Evolutionary conservation across 2,329 filamentous ascomycete species (phyloP).

Genomic region (Fonsecaea nubica): DNA sequence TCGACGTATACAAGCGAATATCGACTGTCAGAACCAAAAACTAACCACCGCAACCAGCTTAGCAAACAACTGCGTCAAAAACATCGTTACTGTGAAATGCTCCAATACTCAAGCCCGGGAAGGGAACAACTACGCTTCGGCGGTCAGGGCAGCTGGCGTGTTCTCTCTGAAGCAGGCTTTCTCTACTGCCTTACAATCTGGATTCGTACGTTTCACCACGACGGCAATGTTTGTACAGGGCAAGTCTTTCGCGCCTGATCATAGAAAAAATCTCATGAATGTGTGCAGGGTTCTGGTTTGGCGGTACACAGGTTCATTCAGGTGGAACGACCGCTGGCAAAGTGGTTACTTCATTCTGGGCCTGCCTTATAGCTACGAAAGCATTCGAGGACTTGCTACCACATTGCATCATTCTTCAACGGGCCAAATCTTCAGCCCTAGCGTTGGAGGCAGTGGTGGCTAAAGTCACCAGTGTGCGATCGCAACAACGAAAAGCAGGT

Average conservation of each 20-base stretch:
- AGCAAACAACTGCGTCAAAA: constrained; percentile 70
- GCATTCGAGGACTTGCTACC: constrained; percentile 76
- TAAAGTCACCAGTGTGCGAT: constrained; percentile 40
- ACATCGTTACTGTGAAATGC: constrained; percentile 85
- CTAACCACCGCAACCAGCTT: constrained; percentile 75
- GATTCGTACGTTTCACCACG: constrained; percentile 74
- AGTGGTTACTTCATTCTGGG: constrained; percentile 84
- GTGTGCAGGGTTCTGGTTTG: constrained; percentile 79
- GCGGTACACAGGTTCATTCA: constrained; percentile 69
- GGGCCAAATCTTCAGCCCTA: constrained; percentile 76
- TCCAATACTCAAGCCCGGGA: constrained; percentile 79
- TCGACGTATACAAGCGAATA: constrained; percentile 66
- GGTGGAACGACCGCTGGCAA: constrained; percentile 67
- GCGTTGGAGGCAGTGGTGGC: constrained; percentile 61
- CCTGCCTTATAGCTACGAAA: constrained; percentile 76
- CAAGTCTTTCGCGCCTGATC: constrained; percentile 19
- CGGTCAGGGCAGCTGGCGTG: constrained; percentile 64
- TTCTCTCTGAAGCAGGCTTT: constrained; percentile 73
- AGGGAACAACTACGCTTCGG: constrained; percentile 66
- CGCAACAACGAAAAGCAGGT: constrained; percentile 41
- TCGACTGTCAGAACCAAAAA: constrained; percentile 71
- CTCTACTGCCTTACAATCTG: constrained; percentile 73
- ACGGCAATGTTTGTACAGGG: constrained; percentile 77
- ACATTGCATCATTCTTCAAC: constrained; percentile 77
- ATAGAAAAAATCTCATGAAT: constrained; percentile 8